phyloP scores from a whole-genome alignment of 768 basidiomycete genomes.

The Imleria badia region DNA sequence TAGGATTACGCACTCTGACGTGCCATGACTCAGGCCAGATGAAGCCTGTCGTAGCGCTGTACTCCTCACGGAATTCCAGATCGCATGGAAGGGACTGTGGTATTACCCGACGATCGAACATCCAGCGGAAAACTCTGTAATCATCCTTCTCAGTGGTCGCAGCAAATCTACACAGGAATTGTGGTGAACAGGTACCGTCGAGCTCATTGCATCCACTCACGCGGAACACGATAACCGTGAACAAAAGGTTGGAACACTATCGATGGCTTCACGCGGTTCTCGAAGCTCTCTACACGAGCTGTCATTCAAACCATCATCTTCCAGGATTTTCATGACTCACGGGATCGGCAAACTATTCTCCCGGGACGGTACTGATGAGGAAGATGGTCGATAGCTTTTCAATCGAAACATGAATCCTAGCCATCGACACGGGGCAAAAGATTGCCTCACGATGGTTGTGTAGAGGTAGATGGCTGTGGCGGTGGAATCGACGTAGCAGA shows the following conservation, averaged over 20 bases:
- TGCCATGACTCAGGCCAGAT: constrained; percentile 11
- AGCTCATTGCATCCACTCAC: background rate
- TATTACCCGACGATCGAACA: constrained; percentile 8
- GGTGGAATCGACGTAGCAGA: background rate
- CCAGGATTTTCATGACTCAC: background rate
- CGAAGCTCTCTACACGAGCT: background rate
- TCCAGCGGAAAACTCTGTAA: constrained; percentile 4
- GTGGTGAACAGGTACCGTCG: background rate
- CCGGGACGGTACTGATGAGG: no score
- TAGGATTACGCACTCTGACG: background rate
- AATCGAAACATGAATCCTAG: background rate
- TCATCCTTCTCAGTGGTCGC: background rate
- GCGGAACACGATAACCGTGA: background rate
- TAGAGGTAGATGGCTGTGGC: background rate
- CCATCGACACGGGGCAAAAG: background rate
- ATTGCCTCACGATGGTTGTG: background rate
- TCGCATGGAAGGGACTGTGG: constrained; percentile 3
- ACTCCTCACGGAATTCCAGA: background rate
- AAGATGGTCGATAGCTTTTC: background rate
- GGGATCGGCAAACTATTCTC: background rate
- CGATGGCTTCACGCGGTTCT: background rate
- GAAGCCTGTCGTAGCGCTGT: background rate
- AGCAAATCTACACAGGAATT: background rate
- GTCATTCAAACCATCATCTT: background rate
- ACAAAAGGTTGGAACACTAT: background rate